phyloP scores from a whole-genome alignment of 2,329 filamentous ascomycete species.

The Dothiorella sarmentorum region DNA sequence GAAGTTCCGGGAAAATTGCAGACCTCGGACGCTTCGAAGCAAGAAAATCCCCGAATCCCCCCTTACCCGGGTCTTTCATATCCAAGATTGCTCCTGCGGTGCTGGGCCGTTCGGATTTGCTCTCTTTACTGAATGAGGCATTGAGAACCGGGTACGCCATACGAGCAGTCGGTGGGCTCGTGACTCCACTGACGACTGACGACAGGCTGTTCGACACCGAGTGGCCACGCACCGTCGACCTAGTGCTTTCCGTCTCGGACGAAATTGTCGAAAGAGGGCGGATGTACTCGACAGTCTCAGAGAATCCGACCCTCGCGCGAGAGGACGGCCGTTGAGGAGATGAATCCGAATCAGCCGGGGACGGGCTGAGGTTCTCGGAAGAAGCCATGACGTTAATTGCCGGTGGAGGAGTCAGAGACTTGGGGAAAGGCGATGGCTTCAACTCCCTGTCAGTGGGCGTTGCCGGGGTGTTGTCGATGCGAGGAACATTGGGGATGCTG shows the following conservation, averaged over 20 bases:
- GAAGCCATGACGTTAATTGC: constrained; percentile 33
- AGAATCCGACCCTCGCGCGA: constrained; percentile 73
- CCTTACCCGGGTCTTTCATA: constrained; percentile 25
- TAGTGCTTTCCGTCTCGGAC: constrained; percentile 76
- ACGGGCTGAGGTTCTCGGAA: constrained; percentile 23
- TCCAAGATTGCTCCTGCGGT: constrained; percentile 71
- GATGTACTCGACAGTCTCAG: constrained; percentile 79
- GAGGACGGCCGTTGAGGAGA: constrained; percentile 40
- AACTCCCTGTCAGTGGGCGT: constrained; percentile 8
- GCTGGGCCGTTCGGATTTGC: constrained; percentile 51
- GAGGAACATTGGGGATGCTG: constrained; percentile 20
- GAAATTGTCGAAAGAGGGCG: constrained; percentile 80
- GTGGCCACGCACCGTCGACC: constrained; percentile 66
- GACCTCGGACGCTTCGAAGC: constrained; percentile 37
- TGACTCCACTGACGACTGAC: constrained; percentile 64
- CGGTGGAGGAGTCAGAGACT: constrained; percentile 23
- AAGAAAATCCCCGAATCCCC: constrained; percentile 26
- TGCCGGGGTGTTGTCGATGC: constrained; percentile 13
- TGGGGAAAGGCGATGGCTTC: constrained; percentile 8
- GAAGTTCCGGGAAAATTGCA: constrained; percentile 27
- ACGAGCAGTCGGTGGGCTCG: constrained; percentile 44
- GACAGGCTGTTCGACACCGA: constrained; percentile 77
- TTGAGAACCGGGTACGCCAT: constrained; percentile 38
- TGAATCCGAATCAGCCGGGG: constrained; percentile 31
- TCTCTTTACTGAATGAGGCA: constrained; percentile 41